phyloP scores from a whole-genome alignment of 2,329 filamentous ascomycete genomes.

The Nigrospora sphaerica region DNA sequence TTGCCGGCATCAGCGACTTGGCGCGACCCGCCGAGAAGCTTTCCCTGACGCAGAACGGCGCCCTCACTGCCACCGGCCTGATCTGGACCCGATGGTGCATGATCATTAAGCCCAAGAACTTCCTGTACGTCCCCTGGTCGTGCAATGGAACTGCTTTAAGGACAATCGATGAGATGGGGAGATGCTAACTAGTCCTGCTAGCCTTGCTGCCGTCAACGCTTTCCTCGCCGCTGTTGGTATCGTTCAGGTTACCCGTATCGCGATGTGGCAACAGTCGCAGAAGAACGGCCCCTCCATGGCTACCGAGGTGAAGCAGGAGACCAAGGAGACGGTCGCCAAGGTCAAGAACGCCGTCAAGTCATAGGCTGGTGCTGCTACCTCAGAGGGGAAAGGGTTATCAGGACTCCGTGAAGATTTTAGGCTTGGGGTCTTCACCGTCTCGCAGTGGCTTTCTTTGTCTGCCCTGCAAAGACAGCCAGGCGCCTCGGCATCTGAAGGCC shows the following conservation, averaged over 20 bases:
- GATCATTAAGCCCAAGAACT: constrained; percentile 90
- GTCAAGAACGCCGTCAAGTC: constrained; percentile 6
- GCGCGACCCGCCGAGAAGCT: constrained; percentile 86
- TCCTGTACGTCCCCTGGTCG: constrained; percentile 55
- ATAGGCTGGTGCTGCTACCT: not conserved
- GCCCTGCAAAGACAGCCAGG: too few relatives aligned
- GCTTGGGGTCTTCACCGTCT: too few relatives aligned
- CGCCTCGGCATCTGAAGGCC: too few relatives aligned
- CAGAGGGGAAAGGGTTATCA: too few relatives aligned
- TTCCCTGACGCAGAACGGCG: constrained; percentile 85
- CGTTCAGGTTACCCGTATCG: constrained; percentile 74
- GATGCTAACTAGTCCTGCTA: not conserved
- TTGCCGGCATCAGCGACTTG: constrained; percentile 89
- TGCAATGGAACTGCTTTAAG: not conserved
- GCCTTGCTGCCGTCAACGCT: constrained; percentile 91
- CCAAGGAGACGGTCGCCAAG: constrained; percentile 6
- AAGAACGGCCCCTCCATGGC: constrained; percentile 37
- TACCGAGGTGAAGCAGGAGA: constrained; percentile 1
- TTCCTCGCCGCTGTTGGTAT: constrained; percentile 86
- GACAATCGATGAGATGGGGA: not conserved
- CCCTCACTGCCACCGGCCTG: constrained; percentile 80
- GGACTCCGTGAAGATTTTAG: too few relatives aligned
- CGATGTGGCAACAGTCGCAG: constrained; percentile 54
- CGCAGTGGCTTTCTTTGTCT: too few relatives aligned
- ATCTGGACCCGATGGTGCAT: constrained; percentile 99